Conservation (phyloP, 108 stramenopile genomes). For the Schizochytrium sp. region DNA sequence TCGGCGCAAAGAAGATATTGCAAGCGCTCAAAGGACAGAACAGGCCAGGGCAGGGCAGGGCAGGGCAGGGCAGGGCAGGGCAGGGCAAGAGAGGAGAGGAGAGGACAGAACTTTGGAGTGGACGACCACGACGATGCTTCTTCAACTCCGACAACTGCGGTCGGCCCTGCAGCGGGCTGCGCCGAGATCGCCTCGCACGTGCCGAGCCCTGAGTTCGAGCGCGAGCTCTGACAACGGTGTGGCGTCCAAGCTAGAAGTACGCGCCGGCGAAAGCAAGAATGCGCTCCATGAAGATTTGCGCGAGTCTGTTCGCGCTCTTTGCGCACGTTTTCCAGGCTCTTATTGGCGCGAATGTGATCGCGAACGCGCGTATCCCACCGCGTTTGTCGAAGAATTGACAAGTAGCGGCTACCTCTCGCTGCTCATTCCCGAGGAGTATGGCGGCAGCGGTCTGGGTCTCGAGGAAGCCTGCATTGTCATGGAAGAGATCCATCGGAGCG, state of each 20-base stretch:
- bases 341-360: background rate
- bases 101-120: too few species aligned
- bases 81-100: too few species aligned
- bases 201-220: background rate
- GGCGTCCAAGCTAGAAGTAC: background rate
- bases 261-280: background rate
- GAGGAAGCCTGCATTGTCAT: background rate
- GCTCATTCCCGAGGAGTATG: constrained; percentile 13
- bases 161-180: too few species aligned
- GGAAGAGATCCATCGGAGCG: constrained; percentile 26
- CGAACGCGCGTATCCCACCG: background rate
- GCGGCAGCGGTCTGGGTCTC: constrained; percentile 13
- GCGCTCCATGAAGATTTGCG: background rate
- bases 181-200: too few species aligned
- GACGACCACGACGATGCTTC: too few species aligned
- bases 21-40: too few species aligned
- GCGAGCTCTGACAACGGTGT: background rate
- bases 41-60: too few species aligned
- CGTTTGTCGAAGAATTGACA: background rate
- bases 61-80: too few species aligned
- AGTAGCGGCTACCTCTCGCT: background rate
- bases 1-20: too few species aligned
- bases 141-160: too few species aligned
- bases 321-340: background rate
- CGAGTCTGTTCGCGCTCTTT: constrained; percentile 10